Conservation (phyloP, 202 grass and related monocot species). For the Miscanthus sacchariflorus region DNA sequence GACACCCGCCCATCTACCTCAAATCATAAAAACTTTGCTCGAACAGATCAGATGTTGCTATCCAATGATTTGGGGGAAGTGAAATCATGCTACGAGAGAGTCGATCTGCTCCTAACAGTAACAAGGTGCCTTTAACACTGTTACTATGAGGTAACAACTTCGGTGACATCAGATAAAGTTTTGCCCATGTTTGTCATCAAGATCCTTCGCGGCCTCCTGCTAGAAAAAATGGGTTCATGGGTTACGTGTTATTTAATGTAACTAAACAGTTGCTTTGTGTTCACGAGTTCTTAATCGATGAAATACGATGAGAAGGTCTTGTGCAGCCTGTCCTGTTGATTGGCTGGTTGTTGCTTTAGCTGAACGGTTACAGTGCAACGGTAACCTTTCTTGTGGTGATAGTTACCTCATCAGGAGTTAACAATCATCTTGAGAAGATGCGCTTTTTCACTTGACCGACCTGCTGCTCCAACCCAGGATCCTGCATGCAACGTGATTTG, state of each 20-base stretch:
- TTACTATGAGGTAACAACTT: neutral
- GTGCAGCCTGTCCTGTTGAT: conserved; percentile 12
- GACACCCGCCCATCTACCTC: conserved; percentile 2
- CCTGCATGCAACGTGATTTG: neutral
- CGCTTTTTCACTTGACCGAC: neutral
- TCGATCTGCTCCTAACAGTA: conserved; percentile 9
- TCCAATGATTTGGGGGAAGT: conserved; percentile 15
- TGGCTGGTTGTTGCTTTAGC: neutral
- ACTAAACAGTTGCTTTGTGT: neutral
- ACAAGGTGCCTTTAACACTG: conserved; percentile 22
- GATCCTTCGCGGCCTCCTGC: neutral
- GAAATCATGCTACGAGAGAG: conserved; percentile 19
- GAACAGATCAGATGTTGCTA: conserved; percentile 11
- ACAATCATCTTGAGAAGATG: neutral
- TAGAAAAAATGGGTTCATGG: neutral
- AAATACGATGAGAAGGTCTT: neutral
- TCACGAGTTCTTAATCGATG: neutral
- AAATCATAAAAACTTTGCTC: conserved; percentile 38
- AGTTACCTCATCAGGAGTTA: neutral
- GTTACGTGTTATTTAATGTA: neutral
- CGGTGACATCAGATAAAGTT: conserved; percentile 12
- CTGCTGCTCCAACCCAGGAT: neutral
- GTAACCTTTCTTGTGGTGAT: neutral
- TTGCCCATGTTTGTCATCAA: neutral
- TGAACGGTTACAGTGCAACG: neutral